A percentile compares a stretch with the other conserved stretches of the same genome.
These are phyloP conservation scores for Ascodesmis nigricans DNA, from an alignment of 495 filamentous ascomycete species.

Conservation along the genomic window DNA sequence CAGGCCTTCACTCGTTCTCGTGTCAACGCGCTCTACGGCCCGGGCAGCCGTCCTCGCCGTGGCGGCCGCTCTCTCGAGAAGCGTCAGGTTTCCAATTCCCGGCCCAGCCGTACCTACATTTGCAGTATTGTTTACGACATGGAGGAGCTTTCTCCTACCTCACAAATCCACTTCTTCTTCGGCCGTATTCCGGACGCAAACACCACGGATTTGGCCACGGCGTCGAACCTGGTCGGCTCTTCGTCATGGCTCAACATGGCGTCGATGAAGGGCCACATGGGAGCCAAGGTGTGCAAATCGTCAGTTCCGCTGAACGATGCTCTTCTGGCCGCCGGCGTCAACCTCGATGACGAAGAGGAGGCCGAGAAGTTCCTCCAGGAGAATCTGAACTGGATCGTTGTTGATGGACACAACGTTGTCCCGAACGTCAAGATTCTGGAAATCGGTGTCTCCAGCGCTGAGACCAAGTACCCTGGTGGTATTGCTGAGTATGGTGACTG, in stretches of 20 bases:
- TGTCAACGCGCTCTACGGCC: constrained; percentile 23
- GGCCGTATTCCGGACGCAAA: background rate
- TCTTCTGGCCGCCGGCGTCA: constrained; percentile 2
- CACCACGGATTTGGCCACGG: no score
- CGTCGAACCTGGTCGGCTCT: no score
- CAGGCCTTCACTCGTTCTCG: constrained; percentile 13
- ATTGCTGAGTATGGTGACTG: no score
- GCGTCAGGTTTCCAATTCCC: background rate
- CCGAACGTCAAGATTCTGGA: no score
- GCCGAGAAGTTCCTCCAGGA: constrained; percentile 5
- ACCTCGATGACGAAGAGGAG: constrained; percentile 3
- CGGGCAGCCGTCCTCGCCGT: no score
- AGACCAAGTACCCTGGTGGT: no score
- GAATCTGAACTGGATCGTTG: constrained; percentile 5
- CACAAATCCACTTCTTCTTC: constrained; percentile 2
- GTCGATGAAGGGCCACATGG: no score
- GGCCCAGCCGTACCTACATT: constrained; percentile 1
- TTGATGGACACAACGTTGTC: no score
- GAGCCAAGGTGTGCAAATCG: constrained; percentile 2
- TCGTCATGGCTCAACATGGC: no score
- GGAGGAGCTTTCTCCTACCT: background rate
- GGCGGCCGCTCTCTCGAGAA: background rate
- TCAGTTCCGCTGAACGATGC: constrained; percentile 6
- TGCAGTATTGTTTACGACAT: constrained; percentile 2
- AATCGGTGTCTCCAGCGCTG: no score